Percentiles rank a stretch among this genome's conserved stretches.
Conservation (phyloP, 2,329 filamentous ascomycete species). For the Aspergillus eucalypticola region DNA sequence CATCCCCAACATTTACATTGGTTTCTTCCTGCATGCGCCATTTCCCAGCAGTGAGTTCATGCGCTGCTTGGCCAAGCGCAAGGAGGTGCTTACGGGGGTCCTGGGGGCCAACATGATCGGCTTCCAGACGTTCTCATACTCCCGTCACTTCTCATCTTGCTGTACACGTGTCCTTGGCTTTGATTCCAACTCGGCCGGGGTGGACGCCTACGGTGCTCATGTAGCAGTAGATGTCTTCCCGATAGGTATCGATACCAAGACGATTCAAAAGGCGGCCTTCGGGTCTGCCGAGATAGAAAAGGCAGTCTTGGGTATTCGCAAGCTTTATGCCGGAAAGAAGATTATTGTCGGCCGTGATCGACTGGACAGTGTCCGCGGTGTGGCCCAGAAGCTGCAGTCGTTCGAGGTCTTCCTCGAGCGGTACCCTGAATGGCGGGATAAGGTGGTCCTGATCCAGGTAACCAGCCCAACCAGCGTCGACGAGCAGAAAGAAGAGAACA, state of each 20-base stretch:
- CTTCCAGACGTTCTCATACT: slow-evolving; percentile 95
- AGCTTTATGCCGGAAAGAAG: slow-evolving; percentile 84
- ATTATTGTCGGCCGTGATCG: slow-evolving; percentile 93
- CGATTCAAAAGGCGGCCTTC: slow-evolving; percentile 75
- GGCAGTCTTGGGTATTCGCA: slow-evolving; percentile 69
- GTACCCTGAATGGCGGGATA: slow-evolving; percentile 88
- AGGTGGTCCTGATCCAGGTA: slow-evolving; percentile 92
- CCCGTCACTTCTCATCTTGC: slow-evolving; percentile 90
- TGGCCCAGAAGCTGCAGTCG: slow-evolving; percentile 92
- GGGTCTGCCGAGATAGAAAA: slow-evolving; percentile 68
- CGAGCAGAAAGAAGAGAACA: slow-evolving; percentile 76
- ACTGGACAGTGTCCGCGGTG: slow-evolving; percentile 88
- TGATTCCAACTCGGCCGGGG: slow-evolving; percentile 77
- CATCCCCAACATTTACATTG: slow-evolving; percentile 85
- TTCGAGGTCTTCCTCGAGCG: slow-evolving; percentile 89
- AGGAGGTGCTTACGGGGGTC: slow-evolving; percentile 86
- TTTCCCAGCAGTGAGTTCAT: slow-evolving; percentile 97
- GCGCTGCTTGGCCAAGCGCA: slow-evolving; percentile 80
- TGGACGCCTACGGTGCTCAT: slow-evolving; percentile 84
- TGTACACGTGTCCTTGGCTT: slow-evolving; percentile 91
- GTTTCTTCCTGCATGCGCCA: slow-evolving; percentile 90
- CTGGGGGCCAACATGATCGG: slow-evolving; percentile 90
- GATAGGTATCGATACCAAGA: slow-evolving; percentile 87
- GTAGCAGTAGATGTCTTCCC: slow-evolving; percentile 92
- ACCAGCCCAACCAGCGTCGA: slow-evolving; percentile 83